These are phyloP conservation scores for Mycosphaerella sp. DNA, from an alignment of 2,329 filamentous ascomycete species.

Conservation along the genomic window DNA sequence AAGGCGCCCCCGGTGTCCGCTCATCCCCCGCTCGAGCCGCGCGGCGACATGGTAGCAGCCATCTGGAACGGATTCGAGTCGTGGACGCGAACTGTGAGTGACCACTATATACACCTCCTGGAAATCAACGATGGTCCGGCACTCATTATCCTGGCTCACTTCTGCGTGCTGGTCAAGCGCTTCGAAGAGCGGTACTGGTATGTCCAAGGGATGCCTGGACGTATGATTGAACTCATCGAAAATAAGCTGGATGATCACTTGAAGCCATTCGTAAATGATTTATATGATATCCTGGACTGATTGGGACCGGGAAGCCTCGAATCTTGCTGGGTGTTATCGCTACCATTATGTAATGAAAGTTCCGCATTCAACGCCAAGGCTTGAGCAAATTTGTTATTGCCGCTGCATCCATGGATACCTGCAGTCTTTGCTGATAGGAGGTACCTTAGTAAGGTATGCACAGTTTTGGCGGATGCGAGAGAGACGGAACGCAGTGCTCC, in stretches of 20 bases:
- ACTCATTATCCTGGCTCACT: conserved; percentile 12
- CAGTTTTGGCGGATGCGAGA: too few species aligned
- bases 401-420: too few species aligned
- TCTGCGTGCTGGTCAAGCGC: conserved; percentile 6
- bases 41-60: background rate
- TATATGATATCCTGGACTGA: conserved; percentile 8
- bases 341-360: too few species aligned
- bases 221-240: conserved; percentile 9
- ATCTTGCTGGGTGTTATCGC: too few species aligned
- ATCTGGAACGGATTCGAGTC: conserved; percentile 12
- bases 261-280: conserved; percentile 8
- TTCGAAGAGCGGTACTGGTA: conserved; percentile 12
- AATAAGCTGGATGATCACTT: conserved; percentile 4
- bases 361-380: too few species aligned
- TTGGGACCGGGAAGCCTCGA: too few species aligned
- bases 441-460: too few species aligned
- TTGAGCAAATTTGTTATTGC: too few species aligned
- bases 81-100: conserved; percentile 10
- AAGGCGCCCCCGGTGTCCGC: background rate
- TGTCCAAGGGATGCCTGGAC: conserved; percentile 2
- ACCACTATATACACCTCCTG: conserved; percentile 8
- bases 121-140: conserved; percentile 2
- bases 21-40: background rate
- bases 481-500: too few species aligned
- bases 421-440: too few species aligned